Evolutionary conservation across 1,284 basidiomycete species (phyloP), one percentile per base, ranked within the genome.

Genomic region (Cutaneotrichosporon sp.): DNA sequence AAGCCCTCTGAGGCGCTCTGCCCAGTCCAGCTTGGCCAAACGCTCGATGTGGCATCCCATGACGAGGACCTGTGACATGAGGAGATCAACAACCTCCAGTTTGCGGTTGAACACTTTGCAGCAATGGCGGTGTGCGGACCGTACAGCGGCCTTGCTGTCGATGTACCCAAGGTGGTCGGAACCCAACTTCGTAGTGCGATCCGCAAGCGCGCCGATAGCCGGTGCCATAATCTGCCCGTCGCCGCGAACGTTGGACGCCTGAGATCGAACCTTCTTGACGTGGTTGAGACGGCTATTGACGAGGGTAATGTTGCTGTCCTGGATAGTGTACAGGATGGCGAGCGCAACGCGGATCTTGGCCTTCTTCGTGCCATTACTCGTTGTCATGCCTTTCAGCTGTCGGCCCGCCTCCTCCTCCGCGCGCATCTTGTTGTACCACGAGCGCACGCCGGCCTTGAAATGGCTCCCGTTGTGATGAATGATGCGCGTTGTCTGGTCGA

Each of bases 241-340:
- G 10, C 70, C 71, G 26, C 67, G 68, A n/a, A 47, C 16, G 14
- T 22, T 26, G 4, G 69, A 60, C 5, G 50, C 63, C 5, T 26
- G 69, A 26, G 47, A 5, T 5, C 42, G 36, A 3, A n/a, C 18
- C 7, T 58, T 30, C 56, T 60, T 60, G 36, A 66, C 11, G 13
- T 64, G 60, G 1, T 58, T 56, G 6, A 76, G 55, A 9, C 65
- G 65, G 31, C 65, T 70, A 40, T 74, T 63, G 6, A 73, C 64
- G 18, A 72, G 60, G 8, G 68, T 65, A 5, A 73, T 40, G 50
- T 66, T 63, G 62, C 67, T 72, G 42, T 76, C 73, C 60, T 72
- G 67, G 9, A 71, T 59, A 3, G 73, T 66, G 38, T 73, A 59
- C 46, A 69, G 69, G 50, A 74, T 69, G 3, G 73, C 70, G 9